Base-by-base conservation (phyloP, 768 basidiomycete species). In the Boletus eberwhitei region DNA sequence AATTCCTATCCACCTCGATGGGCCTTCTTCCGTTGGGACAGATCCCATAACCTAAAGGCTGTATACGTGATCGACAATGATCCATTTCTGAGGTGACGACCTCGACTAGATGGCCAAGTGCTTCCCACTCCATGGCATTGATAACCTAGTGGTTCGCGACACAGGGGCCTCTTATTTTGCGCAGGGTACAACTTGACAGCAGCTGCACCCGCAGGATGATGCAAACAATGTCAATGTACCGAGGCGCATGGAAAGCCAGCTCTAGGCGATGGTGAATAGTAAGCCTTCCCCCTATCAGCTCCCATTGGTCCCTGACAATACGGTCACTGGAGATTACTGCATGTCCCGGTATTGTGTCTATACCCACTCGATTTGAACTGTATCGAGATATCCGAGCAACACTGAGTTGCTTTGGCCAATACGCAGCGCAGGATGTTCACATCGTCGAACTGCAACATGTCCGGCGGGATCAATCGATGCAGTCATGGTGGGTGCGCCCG, bases 401-500 rank as follows among this genome's bases (percentile, higher is more conserved):
- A 22, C 46, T 48, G 50, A 34, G 46, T 43, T 26, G 32, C 26
- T 32, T 44, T 42, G 16, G 35, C 9, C n/a, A n/a, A n/a, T 13
- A 29, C 2, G 32, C 14, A 21, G 24, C 9, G 16, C 39, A 41
- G 34, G n/a, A 5, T 42, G 29, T 8, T n/a, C 35, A 22, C 16
- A 16, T 46, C 49, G 35, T 17, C 39, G 32, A 61, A 39, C 38
- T 36, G 38, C 31, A 29, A 48, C 32, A 49, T 57, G 43, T 22
- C 14, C 2, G 48, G 32, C 6, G 46, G 46, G 8, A 26, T 54
- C 19, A 49, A 46, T 43, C 19, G 17, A 24, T 50, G 52, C 11
- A 41, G 13, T 32, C 29, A 31, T 19, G 47, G 62, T 42, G 62
- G 52, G 22, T 46, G n/a, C n/a, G n/a, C n/a, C n/a, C n/a, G n/a